phyloP scores from a whole-genome alignment of 768 basidiomycete genomes.

The Agrocybe pediades region DNA sequence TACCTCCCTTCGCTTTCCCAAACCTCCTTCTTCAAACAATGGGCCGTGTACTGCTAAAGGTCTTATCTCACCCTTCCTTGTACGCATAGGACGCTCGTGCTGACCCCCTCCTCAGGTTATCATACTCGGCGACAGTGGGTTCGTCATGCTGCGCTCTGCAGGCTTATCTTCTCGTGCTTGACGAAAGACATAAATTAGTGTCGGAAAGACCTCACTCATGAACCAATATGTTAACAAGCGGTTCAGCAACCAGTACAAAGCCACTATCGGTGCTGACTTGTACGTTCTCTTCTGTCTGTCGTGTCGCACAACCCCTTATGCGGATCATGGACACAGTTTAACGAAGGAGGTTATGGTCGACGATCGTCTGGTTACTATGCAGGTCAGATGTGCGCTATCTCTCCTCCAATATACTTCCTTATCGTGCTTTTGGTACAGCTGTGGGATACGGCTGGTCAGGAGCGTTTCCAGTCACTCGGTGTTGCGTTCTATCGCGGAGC shows the following conservation, averaged over 20 bases:
- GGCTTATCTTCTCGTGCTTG: slow-evolving; percentile 16
- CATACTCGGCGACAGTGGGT: slow-evolving; percentile 98
- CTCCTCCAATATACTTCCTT: not conserved
- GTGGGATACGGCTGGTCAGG: slow-evolving; percentile 99
- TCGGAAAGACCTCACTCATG: slow-evolving; percentile 99
- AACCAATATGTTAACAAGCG: slow-evolving; percentile 99
- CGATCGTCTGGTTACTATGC: slow-evolving; percentile 98
- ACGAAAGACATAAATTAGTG: slow-evolving; percentile 46
- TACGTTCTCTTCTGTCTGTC: slow-evolving; percentile 40
- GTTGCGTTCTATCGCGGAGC: slow-evolving; percentile 99
- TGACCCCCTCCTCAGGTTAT: slow-evolving; percentile 68
- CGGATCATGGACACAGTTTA: slow-evolving; percentile 50
- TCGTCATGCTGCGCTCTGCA: slow-evolving; percentile 29
- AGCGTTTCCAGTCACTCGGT: slow-evolving; percentile 98
- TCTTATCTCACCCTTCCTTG: slow-evolving; percentile 24
- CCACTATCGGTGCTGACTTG: slow-evolving; percentile 98
- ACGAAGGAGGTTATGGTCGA: slow-evolving; percentile 99
- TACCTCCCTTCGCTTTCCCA: slow-evolving; percentile 10
- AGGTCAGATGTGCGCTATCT: slow-evolving; percentile 50
- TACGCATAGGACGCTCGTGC: not conserved
- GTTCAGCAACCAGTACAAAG: slow-evolving; percentile 99
- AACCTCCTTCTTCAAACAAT: slow-evolving; percentile 39
- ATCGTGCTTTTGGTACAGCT: slow-evolving; percentile 50
- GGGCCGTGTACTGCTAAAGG: slow-evolving; percentile 90
- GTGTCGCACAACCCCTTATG: slow-evolving; percentile 20